These are phyloP conservation scores for Lophium mytilinum DNA, from an alignment of 495 filamentous ascomycete genomes.

Conservation along the genomic window DNA sequence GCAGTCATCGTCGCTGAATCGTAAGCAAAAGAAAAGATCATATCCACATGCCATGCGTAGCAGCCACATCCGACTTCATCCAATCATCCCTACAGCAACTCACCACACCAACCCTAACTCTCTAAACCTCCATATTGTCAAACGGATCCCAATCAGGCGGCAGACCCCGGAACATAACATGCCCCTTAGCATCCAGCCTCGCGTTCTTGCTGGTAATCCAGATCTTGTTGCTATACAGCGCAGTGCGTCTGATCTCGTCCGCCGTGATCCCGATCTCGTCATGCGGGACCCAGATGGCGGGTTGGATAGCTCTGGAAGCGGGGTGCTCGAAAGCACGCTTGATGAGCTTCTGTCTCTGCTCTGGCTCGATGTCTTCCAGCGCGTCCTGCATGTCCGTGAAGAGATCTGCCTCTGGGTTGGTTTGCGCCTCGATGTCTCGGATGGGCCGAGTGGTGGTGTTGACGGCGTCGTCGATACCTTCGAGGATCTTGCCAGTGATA, in stretches of 20 bases:
- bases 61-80: no score
- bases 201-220: constrained; percentile 94
- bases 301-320: constrained; percentile 74
- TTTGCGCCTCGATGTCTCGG: constrained; percentile 60
- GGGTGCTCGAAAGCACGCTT: constrained; percentile 86
- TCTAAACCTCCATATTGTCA: constrained; percentile 24
- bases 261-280: constrained; percentile 87
- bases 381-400: constrained; percentile 84
- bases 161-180: constrained; percentile 78
- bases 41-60: no score
- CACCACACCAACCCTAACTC: background rate
- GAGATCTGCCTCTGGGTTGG: constrained; percentile 63
- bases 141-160: constrained; percentile 65
- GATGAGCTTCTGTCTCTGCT: constrained; percentile 80
- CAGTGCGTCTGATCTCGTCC: constrained; percentile 77
- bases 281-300: constrained; percentile 88
- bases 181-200: constrained; percentile 71
- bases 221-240: constrained; percentile 68
- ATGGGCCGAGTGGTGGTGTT: constrained; percentile 16
- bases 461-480: constrained; percentile 14
- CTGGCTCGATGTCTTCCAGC: constrained; percentile 87
- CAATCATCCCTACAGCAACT: no score
- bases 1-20: no score
- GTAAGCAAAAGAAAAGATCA: no score
- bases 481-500: constrained; percentile 9